Evolutionary conservation across 305 asterid genomes (phyloP), one percentile per base, ranked within the genome.

Genomic region (Caryopteris hybrid): DNA sequence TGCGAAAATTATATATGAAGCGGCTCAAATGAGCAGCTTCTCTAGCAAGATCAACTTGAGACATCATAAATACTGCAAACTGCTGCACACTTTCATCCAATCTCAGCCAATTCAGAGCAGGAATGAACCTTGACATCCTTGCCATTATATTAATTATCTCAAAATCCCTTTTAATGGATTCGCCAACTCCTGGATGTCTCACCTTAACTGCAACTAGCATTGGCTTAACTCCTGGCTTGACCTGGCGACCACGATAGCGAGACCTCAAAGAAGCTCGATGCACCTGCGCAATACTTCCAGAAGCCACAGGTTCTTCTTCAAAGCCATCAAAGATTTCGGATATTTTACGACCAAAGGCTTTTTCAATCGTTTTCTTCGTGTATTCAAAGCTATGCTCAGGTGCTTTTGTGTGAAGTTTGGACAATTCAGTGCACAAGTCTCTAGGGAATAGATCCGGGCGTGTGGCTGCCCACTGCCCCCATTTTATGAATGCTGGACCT

Each of bases 381-480:
- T 84, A 88, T 52, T 95, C 82, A 59, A 81, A 95, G 82, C 84
- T 89, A 78, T 91, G 99, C 63, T 92, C 83, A 4, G 99, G 99
- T 48, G 99, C 98, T 81, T 86, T 78, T 0, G 81, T 77, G 78
- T 95, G 99, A 84, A 95, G 98, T 80, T 91, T 85, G 13, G 98
- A 81, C 61, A 94, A 81, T 76, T 94, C 98, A 42, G 70, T 43
- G 65, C 99, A 91, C 75, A 94, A 80, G 69, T 95, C 99, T 54
- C 78, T 74, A 7, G 97, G 97, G 66, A 95, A 95, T 41, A 89
- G 84, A 85, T 95, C 99, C 0, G 98, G 99, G 3, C 99, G 85
- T 31, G 99, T 88, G 53, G 99, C 99, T 12, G 98, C 98, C 99
- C 99, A 95, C 76, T 95, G 99, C 74, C 99, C 99, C 99, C 99